Base-by-base conservation (phyloP, 1,284 basidiomycete species). In the Leccinum griseonigrum region DNA sequence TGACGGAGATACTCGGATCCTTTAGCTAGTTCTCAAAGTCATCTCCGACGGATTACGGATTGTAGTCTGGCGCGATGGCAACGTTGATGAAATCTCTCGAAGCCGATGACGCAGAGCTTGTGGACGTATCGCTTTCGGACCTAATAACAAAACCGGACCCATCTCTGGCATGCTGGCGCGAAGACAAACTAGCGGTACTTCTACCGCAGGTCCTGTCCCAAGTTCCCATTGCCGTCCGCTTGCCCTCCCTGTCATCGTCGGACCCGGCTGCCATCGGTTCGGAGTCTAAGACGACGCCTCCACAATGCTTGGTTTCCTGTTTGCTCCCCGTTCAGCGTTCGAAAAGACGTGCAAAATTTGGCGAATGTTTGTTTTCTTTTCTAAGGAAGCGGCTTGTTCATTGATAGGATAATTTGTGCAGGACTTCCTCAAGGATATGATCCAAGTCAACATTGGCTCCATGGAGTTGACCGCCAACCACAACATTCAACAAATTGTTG, bases 361-460 rank as follows among this genome's bases (percentile, higher is more conserved):
- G 97, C 97, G 46, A 90, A 87, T 71, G 90, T 92, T 69, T 60
- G 78, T 73, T 34, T 18, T 50, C 3, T 53, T 28, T 40, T 62
- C 22, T 31, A 26, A 29, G 14, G 43, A 53, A 16, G 22, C 34
- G 10, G 2, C 26, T 18, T 14, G 4, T 46, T 34, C n/a, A n/a
- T 18, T 62, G 16, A 70, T 4, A 16, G 1, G 5, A 40, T 43
- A 3, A 11, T 48, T 46, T 60, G 31, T 63, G 1, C 67, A 94
- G 88, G 97, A 98, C 77, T 99, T 98, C 84, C 80, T 98, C 71
- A 85, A 88, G 70, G 94, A 99, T 79, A 94, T 92, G 79, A 97
- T 98, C 68, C 97, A 99, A 82, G 94, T 97, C 76, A 99, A 98
- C 84, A 97, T 99, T 66, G 97, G 97, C 60, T 98, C 97, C 13